Evolutionary conservation across 2,329 filamentous ascomycete species (phyloP).

Genomic region (Chalara sp.): DNA sequence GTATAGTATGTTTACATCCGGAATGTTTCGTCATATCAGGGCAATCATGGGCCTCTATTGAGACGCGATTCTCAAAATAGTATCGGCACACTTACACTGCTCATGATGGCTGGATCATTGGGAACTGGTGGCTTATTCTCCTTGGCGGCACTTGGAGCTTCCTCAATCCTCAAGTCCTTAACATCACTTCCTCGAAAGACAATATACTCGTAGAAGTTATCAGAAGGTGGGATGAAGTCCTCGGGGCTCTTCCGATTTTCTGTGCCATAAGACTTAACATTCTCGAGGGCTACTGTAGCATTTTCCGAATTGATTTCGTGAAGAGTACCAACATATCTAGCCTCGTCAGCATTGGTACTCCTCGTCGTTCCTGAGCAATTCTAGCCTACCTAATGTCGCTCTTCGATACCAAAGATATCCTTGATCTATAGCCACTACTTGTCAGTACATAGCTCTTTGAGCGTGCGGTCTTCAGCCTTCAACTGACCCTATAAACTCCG

Average conservation of each 20-base stretch:
- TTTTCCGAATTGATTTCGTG: slow-evolving; percentile 98
- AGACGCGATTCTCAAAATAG: slow-evolving; percentile 2
- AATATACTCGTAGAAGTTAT: slow-evolving; percentile 95
- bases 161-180: slow-evolving; percentile 92
- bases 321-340: slow-evolving; percentile 87
- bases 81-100: slow-evolving; percentile 65
- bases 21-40: slow-evolving; percentile 82
- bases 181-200: slow-evolving; percentile 98
- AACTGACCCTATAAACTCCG: slow-evolving; percentile 50
- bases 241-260: slow-evolving; percentile 78
- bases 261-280: slow-evolving; percentile 90
- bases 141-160: slow-evolving; percentile 67
- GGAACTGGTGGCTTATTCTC: slow-evolving; percentile 72
- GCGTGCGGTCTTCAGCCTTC: slow-evolving; percentile 11
- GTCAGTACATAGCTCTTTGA: slow-evolving; percentile 17
- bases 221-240: slow-evolving; percentile 77
- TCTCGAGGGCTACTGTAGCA: slow-evolving; percentile 93
- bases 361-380: background rate
- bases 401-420: slow-evolving; percentile 94
- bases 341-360: slow-evolving; percentile 9
- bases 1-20: slow-evolving; percentile 90
- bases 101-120: slow-evolving; percentile 89
- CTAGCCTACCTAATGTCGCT: slow-evolving; percentile 83
- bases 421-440: slow-evolving; percentile 52
- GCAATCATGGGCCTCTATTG: slow-evolving; percentile 1